These are phyloP conservation scores for Bretschneidera sinensis DNA, from an alignment of 345 rosid species.

Conservation along the genomic window DNA sequence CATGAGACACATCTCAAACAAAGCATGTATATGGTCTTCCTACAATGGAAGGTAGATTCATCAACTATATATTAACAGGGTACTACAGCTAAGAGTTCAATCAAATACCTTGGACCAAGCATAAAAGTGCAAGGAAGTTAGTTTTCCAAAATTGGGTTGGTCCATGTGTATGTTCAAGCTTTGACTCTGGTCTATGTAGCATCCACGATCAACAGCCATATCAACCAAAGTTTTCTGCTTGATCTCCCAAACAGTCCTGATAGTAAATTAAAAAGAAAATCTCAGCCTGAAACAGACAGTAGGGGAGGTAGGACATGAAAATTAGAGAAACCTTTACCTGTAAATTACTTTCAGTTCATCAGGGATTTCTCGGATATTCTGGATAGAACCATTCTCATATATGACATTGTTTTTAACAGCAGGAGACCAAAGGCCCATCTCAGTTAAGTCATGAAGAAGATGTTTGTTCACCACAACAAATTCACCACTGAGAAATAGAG, in stretches of 20 bases:
- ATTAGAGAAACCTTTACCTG: constrained; percentile 40
- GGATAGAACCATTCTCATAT: constrained; percentile 70
- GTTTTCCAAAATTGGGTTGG: constrained; percentile 71
- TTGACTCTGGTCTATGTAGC: constrained; percentile 92
- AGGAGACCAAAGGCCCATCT: constrained; percentile 89
- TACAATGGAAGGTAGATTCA: neutral
- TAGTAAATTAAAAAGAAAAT: neutral
- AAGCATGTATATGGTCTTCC: neutral
- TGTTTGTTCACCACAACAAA: constrained; percentile 96
- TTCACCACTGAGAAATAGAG: constrained; percentile 58
- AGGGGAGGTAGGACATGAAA: neutral
- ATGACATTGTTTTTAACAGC: constrained; percentile 74
- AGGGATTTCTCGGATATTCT: constrained; percentile 65
- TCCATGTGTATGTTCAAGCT: constrained; percentile 95
- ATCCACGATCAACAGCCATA: constrained; percentile 91
- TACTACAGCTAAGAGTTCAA: too few species aligned
- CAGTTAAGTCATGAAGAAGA: constrained; percentile 89
- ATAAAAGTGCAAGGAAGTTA: constrained; percentile 78
- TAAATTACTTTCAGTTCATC: constrained; percentile 65
- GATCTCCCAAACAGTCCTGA: constrained; percentile 97
- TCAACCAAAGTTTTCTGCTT: constrained; percentile 85
- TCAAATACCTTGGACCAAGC: constrained; percentile 75
- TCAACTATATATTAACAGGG: neutral
- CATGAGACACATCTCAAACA: too few species aligned
- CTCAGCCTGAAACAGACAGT: neutral